Conservation (phyloP, 805 yeast genomes). For the Wickerhamomyces hampshirensis region DNA sequence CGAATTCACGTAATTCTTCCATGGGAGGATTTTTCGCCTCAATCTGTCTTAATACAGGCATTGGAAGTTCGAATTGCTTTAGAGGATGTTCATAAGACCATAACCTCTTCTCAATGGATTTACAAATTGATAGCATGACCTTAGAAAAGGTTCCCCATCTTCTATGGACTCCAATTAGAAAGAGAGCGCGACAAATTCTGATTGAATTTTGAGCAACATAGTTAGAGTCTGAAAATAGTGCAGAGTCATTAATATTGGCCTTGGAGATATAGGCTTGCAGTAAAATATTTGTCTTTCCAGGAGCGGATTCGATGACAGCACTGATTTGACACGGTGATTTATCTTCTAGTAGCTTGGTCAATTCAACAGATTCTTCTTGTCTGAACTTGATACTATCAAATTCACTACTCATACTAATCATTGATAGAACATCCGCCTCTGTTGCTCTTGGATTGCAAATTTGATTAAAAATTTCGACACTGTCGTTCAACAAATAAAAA, state of each 20-base stretch:
- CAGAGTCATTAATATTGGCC: conserved; percentile 66
- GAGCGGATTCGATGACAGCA: conserved; percentile 67
- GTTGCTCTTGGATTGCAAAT: conserved; percentile 80
- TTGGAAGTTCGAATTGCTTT: conserved; percentile 79
- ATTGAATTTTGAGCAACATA: conserved; percentile 96
- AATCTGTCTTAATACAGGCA: conserved; percentile 54
- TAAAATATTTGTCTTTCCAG: conserved; percentile 81
- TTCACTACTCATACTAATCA: conserved; percentile 89
- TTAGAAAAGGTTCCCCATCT: conserved; percentile 85
- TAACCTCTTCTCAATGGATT: conserved; percentile 73
- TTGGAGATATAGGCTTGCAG: conserved; percentile 86
- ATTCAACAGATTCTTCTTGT: conserved; percentile 79
- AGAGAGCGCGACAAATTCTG: conserved; percentile 87
- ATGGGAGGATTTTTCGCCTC: conserved; percentile 62
- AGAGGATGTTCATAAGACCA: conserved; percentile 94
- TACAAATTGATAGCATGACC: conserved; percentile 74
- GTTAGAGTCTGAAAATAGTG: conserved; percentile 79
- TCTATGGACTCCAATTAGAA: conserved; percentile 79
- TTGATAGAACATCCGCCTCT: conserved; percentile 85
- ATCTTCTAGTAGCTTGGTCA: conserved; percentile 53
- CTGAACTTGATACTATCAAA: conserved; percentile 87
- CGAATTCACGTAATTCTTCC: conserved; percentile 70
- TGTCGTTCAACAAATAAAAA: conserved; percentile 77
- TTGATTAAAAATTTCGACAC: conserved; percentile 85
- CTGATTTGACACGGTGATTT: conserved; percentile 79